Evolutionary conservation across 176 grass and related monocot species (phyloP).

Genomic region (Stipa capillata): DNA sequence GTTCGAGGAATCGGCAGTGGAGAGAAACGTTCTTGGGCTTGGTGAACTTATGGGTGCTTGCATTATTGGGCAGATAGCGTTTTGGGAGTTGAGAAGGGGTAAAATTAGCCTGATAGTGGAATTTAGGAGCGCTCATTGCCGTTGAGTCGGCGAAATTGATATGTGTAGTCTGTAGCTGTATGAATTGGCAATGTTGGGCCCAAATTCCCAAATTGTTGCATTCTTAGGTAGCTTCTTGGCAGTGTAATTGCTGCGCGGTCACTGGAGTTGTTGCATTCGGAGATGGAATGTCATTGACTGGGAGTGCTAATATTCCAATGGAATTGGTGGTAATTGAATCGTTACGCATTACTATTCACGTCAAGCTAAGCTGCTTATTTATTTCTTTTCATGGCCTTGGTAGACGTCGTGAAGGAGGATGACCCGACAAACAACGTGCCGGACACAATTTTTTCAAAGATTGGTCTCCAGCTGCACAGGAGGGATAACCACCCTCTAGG

Average conservation of each 20-base stretch:
- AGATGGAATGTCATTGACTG: neutral
- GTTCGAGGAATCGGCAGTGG: neutral
- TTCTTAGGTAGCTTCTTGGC: neutral
- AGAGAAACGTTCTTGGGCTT: neutral
- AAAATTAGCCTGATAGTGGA: neutral
- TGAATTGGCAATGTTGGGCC: too few relatives aligned
- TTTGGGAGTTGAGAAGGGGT: neutral
- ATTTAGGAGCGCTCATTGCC: neutral
- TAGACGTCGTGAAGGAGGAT: constrained; percentile 89
- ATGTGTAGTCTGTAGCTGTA: too few relatives aligned
- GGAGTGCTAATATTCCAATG: neutral
- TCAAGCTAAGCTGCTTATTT: neutral
- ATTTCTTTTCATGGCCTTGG: neutral
- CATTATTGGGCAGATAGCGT: neutral
- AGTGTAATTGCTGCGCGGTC: neutral
- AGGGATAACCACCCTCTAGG: constrained; percentile 84
- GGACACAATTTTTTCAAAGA: constrained; percentile 74
- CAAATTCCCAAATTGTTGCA: neutral
- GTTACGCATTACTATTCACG: neutral
- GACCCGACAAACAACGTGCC: constrained; percentile 90
- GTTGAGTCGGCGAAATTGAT: neutral
- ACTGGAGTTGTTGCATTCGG: neutral
- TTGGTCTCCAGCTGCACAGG: constrained; percentile 84
- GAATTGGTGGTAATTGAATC: neutral
- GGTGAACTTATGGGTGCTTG: neutral